These are phyloP conservation scores for Marasmius oreades DNA, from an alignment of 1,284 basidiomycete species.

Conservation along the genomic window DNA sequence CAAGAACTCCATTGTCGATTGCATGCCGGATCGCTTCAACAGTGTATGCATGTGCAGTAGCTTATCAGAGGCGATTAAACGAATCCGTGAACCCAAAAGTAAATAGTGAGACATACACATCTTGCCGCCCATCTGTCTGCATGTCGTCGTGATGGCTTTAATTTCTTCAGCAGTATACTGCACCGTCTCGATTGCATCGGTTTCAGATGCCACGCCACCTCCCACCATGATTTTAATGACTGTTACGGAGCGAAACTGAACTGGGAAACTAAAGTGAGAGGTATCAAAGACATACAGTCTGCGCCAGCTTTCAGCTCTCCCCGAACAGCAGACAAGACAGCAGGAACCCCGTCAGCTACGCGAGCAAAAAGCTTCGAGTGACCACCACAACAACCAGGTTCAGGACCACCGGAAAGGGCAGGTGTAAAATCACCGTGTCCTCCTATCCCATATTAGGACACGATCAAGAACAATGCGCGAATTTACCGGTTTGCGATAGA, in stretches of 20 bases:
- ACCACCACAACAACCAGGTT: constrained; percentile 38
- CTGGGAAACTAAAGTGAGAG: background rate
- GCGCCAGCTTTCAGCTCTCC: constrained; percentile 44
- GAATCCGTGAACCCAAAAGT: background rate
- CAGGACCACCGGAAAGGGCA: constrained; percentile 19
- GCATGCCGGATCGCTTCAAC: constrained; percentile 36
- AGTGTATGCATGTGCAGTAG: constrained; percentile 38
- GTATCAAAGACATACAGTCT: constrained; percentile 24
- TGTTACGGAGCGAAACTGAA: background rate
- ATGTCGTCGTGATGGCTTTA: constrained; percentile 41
- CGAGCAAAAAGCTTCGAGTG: constrained; percentile 29
- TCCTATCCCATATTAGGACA: constrained; percentile 16
- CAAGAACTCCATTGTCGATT: constrained; percentile 33
- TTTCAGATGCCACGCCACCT: constrained; percentile 41
- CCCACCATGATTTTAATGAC: constrained; percentile 42
- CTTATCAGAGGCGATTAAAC: constrained; percentile 11
- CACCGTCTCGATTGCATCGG: constrained; percentile 43
- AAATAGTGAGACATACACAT: constrained; percentile 24
- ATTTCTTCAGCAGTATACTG: constrained; percentile 46
- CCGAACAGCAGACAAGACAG: constrained; percentile 36
- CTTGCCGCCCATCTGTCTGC: constrained; percentile 38
- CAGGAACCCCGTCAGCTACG: constrained; percentile 37
- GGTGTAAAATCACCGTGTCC: constrained; percentile 39
- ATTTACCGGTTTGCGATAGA: constrained; percentile 40
- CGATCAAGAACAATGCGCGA: background rate